Evolutionary conservation across 192 early-diverging fungal genomes (phyloP), one percentile per base, ranked within the genome.

Genomic region (Linnemannia exigua): DNA sequence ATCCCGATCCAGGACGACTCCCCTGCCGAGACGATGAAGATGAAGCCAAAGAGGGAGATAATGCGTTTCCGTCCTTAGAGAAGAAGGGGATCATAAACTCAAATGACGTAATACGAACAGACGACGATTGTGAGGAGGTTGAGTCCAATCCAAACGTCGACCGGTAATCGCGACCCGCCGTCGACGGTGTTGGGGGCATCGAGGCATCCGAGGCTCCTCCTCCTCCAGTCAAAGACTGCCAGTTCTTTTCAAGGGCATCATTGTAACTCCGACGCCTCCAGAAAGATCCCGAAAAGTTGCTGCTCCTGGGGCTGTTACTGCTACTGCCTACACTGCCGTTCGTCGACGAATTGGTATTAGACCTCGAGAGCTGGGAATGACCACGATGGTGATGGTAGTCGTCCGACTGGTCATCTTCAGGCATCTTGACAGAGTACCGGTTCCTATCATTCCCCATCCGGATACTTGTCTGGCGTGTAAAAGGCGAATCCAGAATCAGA

Each of bases 341-440:
- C 14, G 36, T 38, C 7, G 33, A 38, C 5, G 37, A 69, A 36
- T 35, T 5, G 14, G 70, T 44, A n/a, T 48, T 48, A 22, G 22
- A 28, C 16, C 47, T 28, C 4, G 37, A 44, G 28, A 72, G 37
- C 38, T 70, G 68, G 5, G 41, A 35, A 68, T 15, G 67, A 5
- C n/a, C 33, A 5, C 5, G 15, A 68, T 25, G 28, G 28, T 17
- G 15, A 68, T 25, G 28, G 28, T 25, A 5, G 68, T 31, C 50
- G 20, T 72, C 67, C 22, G 67, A 28, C 0, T 80, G 20, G 2
- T 76, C 74, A 31, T 80, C 84, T 14, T 78, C 51, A 0, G 84
- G 84, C 84, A 86, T 86, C 51, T 67, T 70, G 69, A 86, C 50
- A 17, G 84, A 86, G 36, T 86, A 86, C 28, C 84, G 46, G 28